phyloP scores from a whole-genome alignment of 768 basidiomycete species.

The Vishniacozyma victoriae region DNA sequence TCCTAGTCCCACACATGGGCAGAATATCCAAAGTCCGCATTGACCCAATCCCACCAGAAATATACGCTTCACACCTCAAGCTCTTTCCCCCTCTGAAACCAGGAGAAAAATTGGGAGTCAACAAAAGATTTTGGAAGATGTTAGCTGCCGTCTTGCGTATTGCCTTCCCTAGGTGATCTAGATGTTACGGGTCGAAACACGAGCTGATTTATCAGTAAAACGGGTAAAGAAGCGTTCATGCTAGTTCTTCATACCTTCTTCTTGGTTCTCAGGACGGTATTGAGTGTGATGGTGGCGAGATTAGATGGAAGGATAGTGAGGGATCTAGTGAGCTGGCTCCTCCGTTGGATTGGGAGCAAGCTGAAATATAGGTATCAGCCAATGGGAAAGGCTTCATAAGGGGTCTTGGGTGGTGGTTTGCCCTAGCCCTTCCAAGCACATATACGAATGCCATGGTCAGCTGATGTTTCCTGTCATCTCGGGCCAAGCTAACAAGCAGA shows the following conservation, averaged over 20 bases:
- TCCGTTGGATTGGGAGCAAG: neutral
- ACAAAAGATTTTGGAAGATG: conserved; percentile 64
- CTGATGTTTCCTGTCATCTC: conserved; percentile 11
- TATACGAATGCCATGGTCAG: conserved; percentile 90
- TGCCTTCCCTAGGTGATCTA: conserved; percentile 56
- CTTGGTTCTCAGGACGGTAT: conserved; percentile 73
- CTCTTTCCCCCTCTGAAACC: conserved; percentile 60
- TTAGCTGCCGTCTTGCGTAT: conserved; percentile 70
- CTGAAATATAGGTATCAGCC: conserved; percentile 59
- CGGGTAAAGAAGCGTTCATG: conserved; percentile 62
- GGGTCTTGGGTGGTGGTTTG: conserved; percentile 82
- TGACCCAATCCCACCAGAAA: conserved; percentile 52
- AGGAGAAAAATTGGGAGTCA: conserved; percentile 56
- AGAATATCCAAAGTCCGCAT: conserved; percentile 57
- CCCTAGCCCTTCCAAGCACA: conserved; percentile 82
- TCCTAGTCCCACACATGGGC: conserved; percentile 65
- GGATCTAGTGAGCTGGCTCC: conserved; percentile 59
- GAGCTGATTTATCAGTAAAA: conserved; percentile 17
- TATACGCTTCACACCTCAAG: conserved; percentile 55
- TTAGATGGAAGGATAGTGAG: conserved; percentile 85
- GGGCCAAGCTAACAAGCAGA: conserved; percentile 51
- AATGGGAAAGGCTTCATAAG: conserved; percentile 74
- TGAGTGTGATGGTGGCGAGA: conserved; percentile 79
- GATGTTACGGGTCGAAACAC: neutral
- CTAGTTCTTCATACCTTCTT: conserved; percentile 75